Conservation (phyloP, 331 rosid genomes). For the Ulmus americana region DNA sequence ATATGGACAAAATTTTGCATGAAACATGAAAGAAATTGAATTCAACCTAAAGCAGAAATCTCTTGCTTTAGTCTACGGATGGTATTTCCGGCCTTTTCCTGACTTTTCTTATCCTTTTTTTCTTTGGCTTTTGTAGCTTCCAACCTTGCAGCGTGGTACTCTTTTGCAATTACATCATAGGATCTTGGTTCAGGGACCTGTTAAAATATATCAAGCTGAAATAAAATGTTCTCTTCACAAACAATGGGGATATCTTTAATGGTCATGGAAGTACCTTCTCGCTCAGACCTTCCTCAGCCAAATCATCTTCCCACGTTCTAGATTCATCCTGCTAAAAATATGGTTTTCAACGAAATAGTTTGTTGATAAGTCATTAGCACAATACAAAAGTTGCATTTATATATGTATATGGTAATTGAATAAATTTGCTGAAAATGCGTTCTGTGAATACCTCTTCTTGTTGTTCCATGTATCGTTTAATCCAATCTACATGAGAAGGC, state of each 20-base stretch:
- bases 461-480: constrained; percentile 69
- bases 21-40: constrained; percentile 22
- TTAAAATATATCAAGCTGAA: constrained; percentile 17
- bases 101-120: constrained; percentile 55
- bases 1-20: constrained; percentile 9
- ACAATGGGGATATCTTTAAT: too few species aligned
- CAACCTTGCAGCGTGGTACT: constrained; percentile 72
- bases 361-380: not conserved
- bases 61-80: constrained; percentile 83
- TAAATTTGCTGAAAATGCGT: constrained; percentile 3
- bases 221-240: too few species aligned
- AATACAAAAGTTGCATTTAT: too few species aligned
- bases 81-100: constrained; percentile 61
- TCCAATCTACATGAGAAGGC: constrained; percentile 91
- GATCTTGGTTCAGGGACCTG: constrained; percentile 58
- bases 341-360: not conserved
- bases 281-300: constrained; percentile 27
- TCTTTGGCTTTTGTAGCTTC: constrained; percentile 79
- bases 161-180: constrained; percentile 69
- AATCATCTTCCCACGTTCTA: constrained; percentile 70
- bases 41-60: constrained; percentile 58
- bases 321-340: constrained; percentile 50
- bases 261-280: constrained; percentile 45
- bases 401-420: too few species aligned
- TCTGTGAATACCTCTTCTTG: constrained; percentile 58